These are phyloP conservation scores for Roridomyces roridus DNA, from an alignment of 768 basidiomycete genomes.

Conservation along the genomic window DNA sequence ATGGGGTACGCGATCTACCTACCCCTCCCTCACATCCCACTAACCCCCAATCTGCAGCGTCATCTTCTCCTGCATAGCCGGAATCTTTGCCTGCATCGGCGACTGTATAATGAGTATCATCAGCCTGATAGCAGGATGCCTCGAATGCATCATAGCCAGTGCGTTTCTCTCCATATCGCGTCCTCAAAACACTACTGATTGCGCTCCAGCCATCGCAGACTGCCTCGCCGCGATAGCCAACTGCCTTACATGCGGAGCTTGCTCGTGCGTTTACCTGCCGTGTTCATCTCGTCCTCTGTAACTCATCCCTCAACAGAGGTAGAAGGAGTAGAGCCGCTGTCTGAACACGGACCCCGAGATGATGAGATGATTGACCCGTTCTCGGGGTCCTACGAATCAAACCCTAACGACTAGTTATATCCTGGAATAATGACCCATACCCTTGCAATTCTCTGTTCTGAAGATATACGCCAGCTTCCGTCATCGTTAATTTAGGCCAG, in stretches of 20 bases:
- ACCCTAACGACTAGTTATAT: too few species aligned
- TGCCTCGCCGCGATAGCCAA: slow-evolving; percentile 46
- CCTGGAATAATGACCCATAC: too few species aligned
- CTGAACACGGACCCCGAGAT: slow-evolving; percentile 1
- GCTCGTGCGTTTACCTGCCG: slow-evolving; percentile 35
- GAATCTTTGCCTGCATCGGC: slow-evolving; percentile 51
- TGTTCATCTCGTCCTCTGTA: too few species aligned
- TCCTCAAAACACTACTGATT: neutral
- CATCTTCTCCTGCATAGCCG: slow-evolving; percentile 30
- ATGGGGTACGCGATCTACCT: slow-evolving; percentile 13
- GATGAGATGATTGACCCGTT: neutral
- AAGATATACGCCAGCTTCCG: too few species aligned
- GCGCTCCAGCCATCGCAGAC: slow-evolving; percentile 44
- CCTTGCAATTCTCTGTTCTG: too few species aligned
- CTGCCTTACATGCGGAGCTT: slow-evolving; percentile 54
- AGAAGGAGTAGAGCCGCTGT: neutral
- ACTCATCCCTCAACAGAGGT: neutral
- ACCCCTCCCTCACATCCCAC: too few species aligned
- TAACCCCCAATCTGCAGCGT: neutral
- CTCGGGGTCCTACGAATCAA: slow-evolving; percentile 1
- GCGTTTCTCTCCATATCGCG: slow-evolving; percentile 14
- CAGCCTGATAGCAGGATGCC: slow-evolving; percentile 44
- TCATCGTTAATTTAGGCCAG: too few species aligned
- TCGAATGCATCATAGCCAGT: slow-evolving; percentile 57
- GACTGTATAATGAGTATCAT: slow-evolving; percentile 47